Base-by-base conservation (phyloP, 805 yeast species). In the Teunomyces panamensis region DNA sequence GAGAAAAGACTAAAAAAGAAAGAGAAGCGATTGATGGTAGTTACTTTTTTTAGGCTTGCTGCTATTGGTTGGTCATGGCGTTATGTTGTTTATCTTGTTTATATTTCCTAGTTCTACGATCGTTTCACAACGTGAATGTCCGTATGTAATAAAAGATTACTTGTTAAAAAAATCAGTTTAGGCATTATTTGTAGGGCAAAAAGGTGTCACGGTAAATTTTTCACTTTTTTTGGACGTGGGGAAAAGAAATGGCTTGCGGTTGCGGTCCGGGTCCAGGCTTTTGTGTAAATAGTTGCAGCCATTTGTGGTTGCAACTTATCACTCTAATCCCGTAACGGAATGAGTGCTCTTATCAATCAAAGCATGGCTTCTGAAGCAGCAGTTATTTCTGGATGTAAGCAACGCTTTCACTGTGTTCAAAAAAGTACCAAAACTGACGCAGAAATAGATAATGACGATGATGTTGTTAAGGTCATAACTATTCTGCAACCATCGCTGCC, bases 201-300 rank as follows among this genome's bases (percentile, higher is more conserved):
- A 6, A 9, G 33, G 14, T 3, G 20, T 16, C n/a, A 16, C 24
- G 26, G 10, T 17, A 14, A 8, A 13, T 14, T 33, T 29, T 29
- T 29, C 24, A 20, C 24, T 30, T 1, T 11, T 4, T 30, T 32
- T 32, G 13, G 17, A 13, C 34, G 17, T 13, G 34, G 34, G 34
- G 34, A 13, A 30, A 7, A 32, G 9, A 32, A 5, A 5, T n/a
- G 11, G 13, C 14, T 11, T 30, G 24, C 24, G 24, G 8, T 13
- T 30, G 33, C 14, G 33, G 33, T 30, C 13, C 14, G 33, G 33
- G 14, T 30, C 33, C n/a, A 5, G 9, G 9, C 11, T 20, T 36
- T 37, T 37, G 41, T 37, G 17, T 37, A 14, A 26, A 24, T 49
- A 51, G 56, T 49, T 54, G 59, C 57, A 54, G 53, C 34, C 59